Base-by-base conservation (phyloP, 352 stramenopile species). In the Pythium plurisporium region DNA sequence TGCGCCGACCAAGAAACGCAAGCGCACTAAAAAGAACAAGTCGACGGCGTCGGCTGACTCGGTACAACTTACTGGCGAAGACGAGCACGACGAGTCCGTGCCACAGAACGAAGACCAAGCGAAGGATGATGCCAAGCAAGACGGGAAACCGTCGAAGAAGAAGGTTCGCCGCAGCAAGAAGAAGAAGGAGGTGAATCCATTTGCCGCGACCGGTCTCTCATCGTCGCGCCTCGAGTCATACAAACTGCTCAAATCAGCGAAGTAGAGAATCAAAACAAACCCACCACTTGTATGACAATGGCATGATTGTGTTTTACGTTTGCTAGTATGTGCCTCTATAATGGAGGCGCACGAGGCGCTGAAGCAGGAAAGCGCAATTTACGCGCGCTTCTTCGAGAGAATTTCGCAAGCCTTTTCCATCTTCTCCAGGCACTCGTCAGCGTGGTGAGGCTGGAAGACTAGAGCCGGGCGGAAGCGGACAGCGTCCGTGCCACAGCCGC, bases 151-250 rank as follows among this genome's bases (percentile, higher is more conserved):
- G 14, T 25, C 22, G 2, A 49, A 63, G 36, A 79, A 78, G 67
- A 87, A 90, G 60, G 75, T 77, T 46, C 81, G 81, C 47, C 72
- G 79, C 12, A 73, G 74, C 43, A 82, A 82, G 67, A 87, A 85
- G 55, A 87, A 77, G 53, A 76, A 75, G 56, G 53, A 44, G 27
- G 22, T 45, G 6, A 86, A 74, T 49, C 53, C 62, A 22, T 79
- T 73, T 50, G 72, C 69, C 19, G 53, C 66, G 15, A 89, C 78
- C 9, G 78, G 79, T 36, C 67, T 92, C 19, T 79, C 82, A 4
- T 76, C 79, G 25, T 92, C 82, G 65, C 82, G 82, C 37, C 71
- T 92, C 43, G 79, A 92, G 59, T 92, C 82, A 60, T 92, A 92
- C 74, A 89, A 89, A 62, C 58, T 89, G 40, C 47, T 79, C 36